A percentile compares a stretch with the other conserved stretches of the same genome.
These are phyloP conservation scores for Penicillium sp. DNA, from an alignment of 2,329 filamentous ascomycete genomes.

Conservation along the genomic window DNA sequence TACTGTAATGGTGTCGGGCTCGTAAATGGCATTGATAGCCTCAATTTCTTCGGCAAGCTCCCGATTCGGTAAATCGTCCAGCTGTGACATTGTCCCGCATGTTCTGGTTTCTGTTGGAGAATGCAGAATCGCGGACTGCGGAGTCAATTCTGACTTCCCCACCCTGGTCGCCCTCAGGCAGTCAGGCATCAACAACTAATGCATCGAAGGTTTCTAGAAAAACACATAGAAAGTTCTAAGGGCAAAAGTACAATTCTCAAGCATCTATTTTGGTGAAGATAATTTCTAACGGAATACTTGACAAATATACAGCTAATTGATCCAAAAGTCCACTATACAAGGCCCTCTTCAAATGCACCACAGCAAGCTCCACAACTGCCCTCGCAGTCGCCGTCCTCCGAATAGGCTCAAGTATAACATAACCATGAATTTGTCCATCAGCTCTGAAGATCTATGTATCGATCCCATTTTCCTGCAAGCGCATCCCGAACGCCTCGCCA, in stretches of 20 bases:
- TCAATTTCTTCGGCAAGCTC: slow-evolving; percentile 54
- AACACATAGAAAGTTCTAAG: background rate
- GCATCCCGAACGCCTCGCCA: slow-evolving; percentile 10
- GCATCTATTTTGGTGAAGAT: background rate
- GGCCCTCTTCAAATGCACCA: slow-evolving; percentile 19
- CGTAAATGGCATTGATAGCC: slow-evolving; percentile 63
- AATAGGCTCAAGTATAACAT: slow-evolving; percentile 14
- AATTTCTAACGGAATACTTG: background rate
- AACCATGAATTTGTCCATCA: slow-evolving; percentile 18
- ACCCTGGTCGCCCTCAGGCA: slow-evolving; percentile 20
- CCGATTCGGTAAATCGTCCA: slow-evolving; percentile 34
- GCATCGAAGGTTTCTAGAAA: slow-evolving; percentile 2
- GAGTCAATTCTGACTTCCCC: slow-evolving; percentile 19
- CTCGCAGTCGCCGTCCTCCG: slow-evolving; percentile 9
- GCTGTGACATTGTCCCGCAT: slow-evolving; percentile 23
- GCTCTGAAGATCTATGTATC: slow-evolving; percentile 12
- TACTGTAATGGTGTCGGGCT: slow-evolving; percentile 63
- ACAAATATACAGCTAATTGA: background rate
- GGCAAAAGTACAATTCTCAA: background rate
- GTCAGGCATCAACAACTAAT: slow-evolving; percentile 13
- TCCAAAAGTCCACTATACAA: background rate
- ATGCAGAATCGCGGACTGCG: slow-evolving; percentile 14
- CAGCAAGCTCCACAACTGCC: slow-evolving; percentile 8
- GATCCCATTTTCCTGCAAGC: slow-evolving; percentile 14
- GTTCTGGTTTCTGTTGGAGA: slow-evolving; percentile 10